Evolutionary conservation across 352 stramenopile species (phyloP).

Genomic region (Globisporangium nodosum): DNA sequence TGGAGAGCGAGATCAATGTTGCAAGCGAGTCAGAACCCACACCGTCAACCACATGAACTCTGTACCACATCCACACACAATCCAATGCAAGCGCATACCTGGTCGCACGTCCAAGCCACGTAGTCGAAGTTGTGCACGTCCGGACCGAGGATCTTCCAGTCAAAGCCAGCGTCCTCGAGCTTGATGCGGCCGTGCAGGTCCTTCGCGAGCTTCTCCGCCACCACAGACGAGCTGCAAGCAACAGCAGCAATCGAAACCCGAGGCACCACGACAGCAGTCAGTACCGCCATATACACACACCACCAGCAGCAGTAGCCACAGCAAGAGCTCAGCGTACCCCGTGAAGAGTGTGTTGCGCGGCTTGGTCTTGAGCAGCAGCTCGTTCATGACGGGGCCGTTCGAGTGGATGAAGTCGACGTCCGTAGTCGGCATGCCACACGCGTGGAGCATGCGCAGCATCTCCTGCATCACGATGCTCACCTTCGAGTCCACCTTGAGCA

Average conservation of each 20-base stretch:
- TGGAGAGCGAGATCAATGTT: conserved; percentile 1
- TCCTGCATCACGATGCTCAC: conserved; percentile 98
- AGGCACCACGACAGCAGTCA: conserved; percentile 1
- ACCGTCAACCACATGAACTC: neutral
- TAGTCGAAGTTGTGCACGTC: conserved; percentile 96
- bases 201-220: conserved; percentile 91
- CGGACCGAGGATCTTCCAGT: conserved; percentile 98
- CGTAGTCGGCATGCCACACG: conserved; percentile 92
- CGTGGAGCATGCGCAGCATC: conserved; percentile 92
- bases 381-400: conserved; percentile 91
- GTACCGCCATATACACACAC: neutral
- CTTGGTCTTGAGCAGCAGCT: conserved; percentile 92
- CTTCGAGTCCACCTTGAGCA: conserved; percentile 94
- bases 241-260: neutral
- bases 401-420: conserved; percentile 98
- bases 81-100: conserved; percentile 32
- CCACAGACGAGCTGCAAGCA: conserved; percentile 65
- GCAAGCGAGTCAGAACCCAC: neutral
- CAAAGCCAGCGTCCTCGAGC: conserved; percentile 98
- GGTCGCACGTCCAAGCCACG: conserved; percentile 96
- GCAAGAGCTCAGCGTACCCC: conserved; percentile 39
- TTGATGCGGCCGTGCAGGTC: conserved; percentile 91
- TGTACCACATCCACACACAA: neutral
- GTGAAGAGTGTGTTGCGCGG: conserved; percentile 98
- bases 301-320: neutral